Percentiles rank a stretch among this genome's conserved stretches.
phyloP scores from a whole-genome alignment of 2,329 filamentous ascomycete species.

The Aspergillus fructus region DNA sequence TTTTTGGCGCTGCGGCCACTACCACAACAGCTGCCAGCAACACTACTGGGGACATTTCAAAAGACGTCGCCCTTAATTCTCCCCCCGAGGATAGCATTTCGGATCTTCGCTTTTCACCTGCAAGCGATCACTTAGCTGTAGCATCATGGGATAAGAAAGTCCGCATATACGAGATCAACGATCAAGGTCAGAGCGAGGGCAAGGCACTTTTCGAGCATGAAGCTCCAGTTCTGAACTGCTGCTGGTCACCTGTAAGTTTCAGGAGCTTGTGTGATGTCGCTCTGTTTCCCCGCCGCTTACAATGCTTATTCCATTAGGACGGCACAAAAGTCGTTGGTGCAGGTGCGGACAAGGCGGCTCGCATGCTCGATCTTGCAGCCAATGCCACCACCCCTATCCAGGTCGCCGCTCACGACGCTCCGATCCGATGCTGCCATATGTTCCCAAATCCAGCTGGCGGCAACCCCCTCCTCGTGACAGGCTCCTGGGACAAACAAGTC shows the following conservation, averaged over 20 bases:
- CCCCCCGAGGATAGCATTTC: slow-evolving; percentile 89
- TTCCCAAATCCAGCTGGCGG: slow-evolving; percentile 60
- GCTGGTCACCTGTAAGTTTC: slow-evolving; percentile 78
- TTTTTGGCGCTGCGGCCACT: slow-evolving; percentile 57
- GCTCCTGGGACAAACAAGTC: slow-evolving; percentile 62
- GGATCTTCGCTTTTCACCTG: slow-evolving; percentile 77
- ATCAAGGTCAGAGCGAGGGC: slow-evolving; percentile 74
- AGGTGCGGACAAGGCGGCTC: slow-evolving; percentile 87
- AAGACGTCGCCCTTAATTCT: slow-evolving; percentile 75
- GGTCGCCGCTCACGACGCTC: slow-evolving; percentile 80
- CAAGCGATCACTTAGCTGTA: slow-evolving; percentile 79
- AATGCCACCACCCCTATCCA: slow-evolving; percentile 59
- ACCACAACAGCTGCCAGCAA: slow-evolving; percentile 56
- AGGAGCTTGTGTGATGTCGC: not conserved
- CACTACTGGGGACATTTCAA: slow-evolving; percentile 85
- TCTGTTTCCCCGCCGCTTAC: not conserved
- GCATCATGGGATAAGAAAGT: slow-evolving; percentile 98
- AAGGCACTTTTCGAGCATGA: slow-evolving; percentile 85
- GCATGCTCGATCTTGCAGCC: slow-evolving; percentile 74
- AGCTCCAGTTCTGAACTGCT: slow-evolving; percentile 76
- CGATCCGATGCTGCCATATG: slow-evolving; percentile 76
- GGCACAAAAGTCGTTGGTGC: slow-evolving; percentile 84
- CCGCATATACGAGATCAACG: slow-evolving; percentile 88
- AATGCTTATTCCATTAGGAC: slow-evolving; percentile 60
- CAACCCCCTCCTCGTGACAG: slow-evolving; percentile 82